These are phyloP conservation scores for Cinnamomum chago DNA, from an alignment of 164 flowering plant genomes.

Conservation along the genomic window DNA sequence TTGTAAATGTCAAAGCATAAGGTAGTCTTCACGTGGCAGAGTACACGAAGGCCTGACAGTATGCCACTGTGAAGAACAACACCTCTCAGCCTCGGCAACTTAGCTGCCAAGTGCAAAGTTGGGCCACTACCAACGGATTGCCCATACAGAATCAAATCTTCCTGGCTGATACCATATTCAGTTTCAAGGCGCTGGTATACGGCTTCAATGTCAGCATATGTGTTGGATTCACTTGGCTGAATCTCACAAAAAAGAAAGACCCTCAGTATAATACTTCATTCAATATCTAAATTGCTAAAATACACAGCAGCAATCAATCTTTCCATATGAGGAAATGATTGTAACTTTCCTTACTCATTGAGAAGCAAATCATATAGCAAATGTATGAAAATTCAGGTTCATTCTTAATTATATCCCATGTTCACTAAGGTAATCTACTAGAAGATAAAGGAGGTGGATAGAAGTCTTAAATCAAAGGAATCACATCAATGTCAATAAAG, in stretches of 20 bases:
- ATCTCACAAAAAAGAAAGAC: slow-evolving; percentile 11
- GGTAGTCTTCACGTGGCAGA: slow-evolving; percentile 66
- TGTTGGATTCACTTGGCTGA: slow-evolving; percentile 91
- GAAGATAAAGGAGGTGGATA: too few relatives aligned
- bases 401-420: too few relatives aligned
- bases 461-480: too few relatives aligned
- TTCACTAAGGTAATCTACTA: too few relatives aligned
- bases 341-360: too few relatives aligned
- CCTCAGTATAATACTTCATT: not conserved
- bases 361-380: too few relatives aligned
- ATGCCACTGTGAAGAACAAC: slow-evolving; percentile 95
- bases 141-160: slow-evolving; percentile 83
- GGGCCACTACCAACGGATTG: slow-evolving; percentile 99
- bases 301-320: not conserved
- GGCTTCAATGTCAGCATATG: slow-evolving; percentile 97
- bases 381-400: too few relatives aligned
- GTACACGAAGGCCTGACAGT: slow-evolving; percentile 93
- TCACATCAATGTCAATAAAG: too few relatives aligned
- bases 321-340: not conserved
- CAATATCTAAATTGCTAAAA: not conserved
- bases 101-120: slow-evolving; percentile 86
- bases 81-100: slow-evolving; percentile 81
- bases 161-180: slow-evolving; percentile 84
- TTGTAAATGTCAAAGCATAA: slow-evolving; percentile 75
- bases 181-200: slow-evolving; percentile 86